Evolutionary conservation across 108 stramenopile genomes (phyloP), one percentile per base, ranked within the genome.

Genomic region (Seminavis robusta): DNA sequence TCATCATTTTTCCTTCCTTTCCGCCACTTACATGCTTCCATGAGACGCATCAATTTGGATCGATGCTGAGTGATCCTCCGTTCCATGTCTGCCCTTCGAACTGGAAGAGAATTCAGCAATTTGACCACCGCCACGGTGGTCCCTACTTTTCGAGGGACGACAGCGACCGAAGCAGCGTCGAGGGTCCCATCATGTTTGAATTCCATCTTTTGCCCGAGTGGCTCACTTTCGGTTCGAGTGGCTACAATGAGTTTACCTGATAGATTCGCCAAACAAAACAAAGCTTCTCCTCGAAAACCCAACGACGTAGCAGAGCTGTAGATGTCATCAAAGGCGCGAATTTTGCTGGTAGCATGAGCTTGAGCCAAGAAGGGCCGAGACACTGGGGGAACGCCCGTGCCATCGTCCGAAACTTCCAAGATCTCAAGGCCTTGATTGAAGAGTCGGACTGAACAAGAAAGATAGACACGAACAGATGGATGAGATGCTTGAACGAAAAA

Each of bases 251-350:
- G 53, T 9, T 74, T 73, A 9, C 47, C 48, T 13, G 71, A 74
- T 2, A 94, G 36, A 52, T 84, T 83, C 4, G 88, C 81, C 40
- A 91, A 63, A 52, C 78, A 76, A 52, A 89, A 91, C 24, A 96
- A 73, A 1, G 95, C 95, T 67, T 96, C 95, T 13, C 95, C 95
- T 20, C 95, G 81, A 73, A 96, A 96, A 2, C 86, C 86, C 2
- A 85, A 47, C 0, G 76, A 65, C 27, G 52, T 17, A 5, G 24
- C 34, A n/a, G 32, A n/a, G 1, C 62, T 63, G 56, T 93, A 89
- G 15, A 93, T 75, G 39, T 93, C 90, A 1, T 83, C 85, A 57
- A 94, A 88, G 13, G 45, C 4, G 9, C 58, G 43, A 29, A 96
- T 71, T 60, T 96, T 96, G 49, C 73, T 76, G 1, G 95, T 96